A percentile compares a stretch with the other conserved stretches of the same genome.
These are phyloP conservation scores for Hypoxylon sp. DNA, from an alignment of 2,329 filamentous ascomycete species.

Conservation along the genomic window DNA sequence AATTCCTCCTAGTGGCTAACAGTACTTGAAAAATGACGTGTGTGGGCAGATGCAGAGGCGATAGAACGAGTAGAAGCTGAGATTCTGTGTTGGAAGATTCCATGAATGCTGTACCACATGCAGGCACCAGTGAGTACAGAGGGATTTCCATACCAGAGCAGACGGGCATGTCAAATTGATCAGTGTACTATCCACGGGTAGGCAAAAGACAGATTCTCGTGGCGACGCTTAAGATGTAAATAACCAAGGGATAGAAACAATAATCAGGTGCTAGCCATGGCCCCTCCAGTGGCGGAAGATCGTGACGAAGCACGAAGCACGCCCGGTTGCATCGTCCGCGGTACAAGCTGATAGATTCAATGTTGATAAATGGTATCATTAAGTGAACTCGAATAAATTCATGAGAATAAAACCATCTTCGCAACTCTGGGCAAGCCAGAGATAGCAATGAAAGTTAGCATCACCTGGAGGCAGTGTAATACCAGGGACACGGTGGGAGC, in stretches of 20 bases:
- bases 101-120: not conserved
- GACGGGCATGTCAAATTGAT: not conserved
- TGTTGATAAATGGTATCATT: not conserved
- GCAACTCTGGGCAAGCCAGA: slow-evolving; percentile 63
- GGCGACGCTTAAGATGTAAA: too few relatives aligned
- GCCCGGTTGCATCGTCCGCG: too few relatives aligned
- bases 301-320: too few relatives aligned
- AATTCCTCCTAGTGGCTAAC: not conserved
- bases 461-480: slow-evolving; percentile 75
- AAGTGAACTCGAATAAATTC: not conserved
- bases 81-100: not conserved
- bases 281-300: too few relatives aligned
- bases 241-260: too few relatives aligned
- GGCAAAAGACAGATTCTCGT: too few relatives aligned
- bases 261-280: too few relatives aligned
- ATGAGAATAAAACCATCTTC: slow-evolving; percentile 65
- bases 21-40: not conserved
- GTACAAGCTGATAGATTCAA: not conserved
- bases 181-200: too few relatives aligned
- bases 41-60: not conserved
- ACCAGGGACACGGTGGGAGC: slow-evolving; percentile 77
- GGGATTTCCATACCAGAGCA: not conserved
- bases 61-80: not conserved
- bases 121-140: not conserved
- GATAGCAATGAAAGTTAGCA: slow-evolving; percentile 70